Evolutionary conservation across 1,284 basidiomycete genomes (phyloP), one percentile per base, ranked within the genome.

Genomic region (Cystobasidium sp.): DNA sequence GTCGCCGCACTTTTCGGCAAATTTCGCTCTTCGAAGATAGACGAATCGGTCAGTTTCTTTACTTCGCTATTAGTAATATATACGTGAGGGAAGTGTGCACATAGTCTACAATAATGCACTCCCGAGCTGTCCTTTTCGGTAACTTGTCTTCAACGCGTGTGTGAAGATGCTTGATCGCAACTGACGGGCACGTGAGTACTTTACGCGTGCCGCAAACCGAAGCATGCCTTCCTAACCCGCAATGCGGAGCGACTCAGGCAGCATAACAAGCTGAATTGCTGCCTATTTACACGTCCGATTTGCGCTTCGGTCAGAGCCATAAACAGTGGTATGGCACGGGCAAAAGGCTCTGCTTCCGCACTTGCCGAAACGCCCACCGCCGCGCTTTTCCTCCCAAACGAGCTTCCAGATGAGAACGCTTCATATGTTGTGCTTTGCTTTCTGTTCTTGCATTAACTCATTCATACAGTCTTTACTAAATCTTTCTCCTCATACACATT

Each of bases 301-400:
- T 37, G 20, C 61, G 44, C 43, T 46, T 49, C 46, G 43, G 61
- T 7, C 22, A 51, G 46, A 39, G 49, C 64, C 52, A 52, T 67
- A 67, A 64, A 64, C 46, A 47, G 12, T 41, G 64, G 64, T 49
- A 67, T 31, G 64, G 64, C 64, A 67, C 44, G 64, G 20, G 49
- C 49, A 8, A 12, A 24, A 51, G 41, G 31, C 39, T 59, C 56
- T 59, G 56, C 56, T 59, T 59, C 56, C 56, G 56, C 31, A 24
- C 20, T 31, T 31, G 31, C 31, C 31, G 31, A 31, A 31, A 31
- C 31, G 31, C 31, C 31, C 31, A 31, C 31, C 31, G 31, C 31
- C 31, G 31, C 31, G 31, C 31, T 31, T 31, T 31, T 31, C 31
- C 31, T 31, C 31, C 31, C 31, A 31, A 31, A 31, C 5, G 31